These are phyloP conservation scores for Neoboletus magnificus DNA, from an alignment of 768 basidiomycete species.

Conservation along the genomic window DNA sequence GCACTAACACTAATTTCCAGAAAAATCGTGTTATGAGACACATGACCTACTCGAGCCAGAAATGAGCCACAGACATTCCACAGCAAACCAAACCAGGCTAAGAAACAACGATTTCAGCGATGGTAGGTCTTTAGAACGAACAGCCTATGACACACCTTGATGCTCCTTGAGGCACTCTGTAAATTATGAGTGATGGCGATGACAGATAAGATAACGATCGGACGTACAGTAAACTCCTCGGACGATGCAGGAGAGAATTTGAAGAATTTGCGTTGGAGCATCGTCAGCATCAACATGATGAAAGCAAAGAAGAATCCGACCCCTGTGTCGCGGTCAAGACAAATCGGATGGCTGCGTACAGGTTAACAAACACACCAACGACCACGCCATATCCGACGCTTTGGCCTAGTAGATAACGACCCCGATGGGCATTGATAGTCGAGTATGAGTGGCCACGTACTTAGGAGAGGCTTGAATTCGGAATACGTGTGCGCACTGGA, in stretches of 20 bases:
- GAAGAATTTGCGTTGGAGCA: conserved; percentile 45
- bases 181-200: background rate
- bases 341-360: background rate
- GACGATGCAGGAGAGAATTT: conserved; percentile 44
- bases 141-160: conserved; percentile 34
- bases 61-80: conserved; percentile 37
- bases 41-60: background rate
- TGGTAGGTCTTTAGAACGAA: background rate
- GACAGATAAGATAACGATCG: background rate
- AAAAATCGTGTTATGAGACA: background rate
- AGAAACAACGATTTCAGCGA: background rate
- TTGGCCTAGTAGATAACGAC: conserved; percentile 29
- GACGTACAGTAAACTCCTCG: conserved; percentile 46
- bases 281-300: conserved; percentile 44
- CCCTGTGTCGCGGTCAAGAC: conserved; percentile 25
- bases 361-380: conserved; percentile 33
- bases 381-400: conserved; percentile 51
- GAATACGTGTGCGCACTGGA: conserved; percentile 21
- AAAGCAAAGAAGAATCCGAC: conserved; percentile 51
- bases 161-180: conserved; percentile 44
- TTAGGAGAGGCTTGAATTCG: conserved; percentile 41
- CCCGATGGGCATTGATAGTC: background rate
- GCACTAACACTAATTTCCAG: conserved; percentile 40
- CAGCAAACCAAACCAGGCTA: conserved; percentile 50
- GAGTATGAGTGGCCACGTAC: conserved; percentile 20